Evolutionary conservation across 495 filamentous ascomycete species (phyloP).

Genomic region (Aspergillus hancockii): DNA sequence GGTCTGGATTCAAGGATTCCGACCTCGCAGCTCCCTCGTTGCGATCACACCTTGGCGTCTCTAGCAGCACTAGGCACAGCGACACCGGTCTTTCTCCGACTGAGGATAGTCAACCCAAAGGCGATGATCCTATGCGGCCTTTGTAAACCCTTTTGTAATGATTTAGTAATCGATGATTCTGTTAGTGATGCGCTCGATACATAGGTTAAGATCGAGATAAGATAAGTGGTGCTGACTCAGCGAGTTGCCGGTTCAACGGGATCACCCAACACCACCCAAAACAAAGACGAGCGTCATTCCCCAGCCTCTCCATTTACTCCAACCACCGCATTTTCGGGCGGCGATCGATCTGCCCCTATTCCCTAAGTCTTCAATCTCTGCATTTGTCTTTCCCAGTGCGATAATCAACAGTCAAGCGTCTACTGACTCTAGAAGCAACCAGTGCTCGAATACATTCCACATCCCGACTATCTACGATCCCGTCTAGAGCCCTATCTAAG

Average conservation of each 20-base stretch:
- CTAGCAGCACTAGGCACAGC: background rate
- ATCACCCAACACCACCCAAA: conserved; percentile 16
- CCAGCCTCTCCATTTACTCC: conserved; percentile 42
- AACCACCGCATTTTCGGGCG: conserved; percentile 43
- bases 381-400: background rate
- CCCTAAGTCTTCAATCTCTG: background rate
- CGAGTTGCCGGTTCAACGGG: conserved; percentile 34
- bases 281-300: conserved; percentile 31
- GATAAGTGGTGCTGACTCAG: conserved; percentile 24
- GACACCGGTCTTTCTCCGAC: background rate
- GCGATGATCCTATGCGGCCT: background rate
- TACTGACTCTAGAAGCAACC: background rate
- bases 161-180: background rate
- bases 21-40: background rate
- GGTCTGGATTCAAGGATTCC: background rate
- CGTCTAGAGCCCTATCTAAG: background rate
- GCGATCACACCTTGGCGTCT: background rate
- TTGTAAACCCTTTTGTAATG: background rate
- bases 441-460: background rate
- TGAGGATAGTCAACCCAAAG: background rate
- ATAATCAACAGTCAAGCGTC: background rate
- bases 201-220: conserved; percentile 7
- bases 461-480: conserved; percentile 1
- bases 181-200: background rate
- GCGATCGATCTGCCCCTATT: conserved; percentile 10